Evolutionary conservation across 164 flowering plant genomes (phyloP), one percentile per base, ranked within the genome.

Genomic region (Aristolochia californica): DNA sequence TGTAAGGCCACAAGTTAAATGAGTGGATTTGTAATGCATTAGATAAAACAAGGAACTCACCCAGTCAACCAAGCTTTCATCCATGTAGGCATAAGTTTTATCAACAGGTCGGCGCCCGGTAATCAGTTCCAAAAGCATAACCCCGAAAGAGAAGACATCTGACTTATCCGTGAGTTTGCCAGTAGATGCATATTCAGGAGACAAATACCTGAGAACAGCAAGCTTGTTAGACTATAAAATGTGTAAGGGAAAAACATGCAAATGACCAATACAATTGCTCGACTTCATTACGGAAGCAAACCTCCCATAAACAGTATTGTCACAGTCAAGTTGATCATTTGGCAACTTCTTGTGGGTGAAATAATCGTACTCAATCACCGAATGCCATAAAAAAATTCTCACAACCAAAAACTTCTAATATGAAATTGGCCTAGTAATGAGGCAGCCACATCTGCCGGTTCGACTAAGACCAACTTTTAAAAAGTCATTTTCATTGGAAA

Each of bases 161-260:
- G 98, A 91, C 57, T 84, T 91, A 1, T 88, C 96, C 0, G 96
- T 75, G 21, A 86, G 83, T 67, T 91, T 91, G 27, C 98, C 98
- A 51, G 87, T 83, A 17, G 95, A 58, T 56, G 98, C 98, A 67
- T 91, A 91, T 69, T 91, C 98, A 25, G 98, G 98, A 51, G 98
- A 95, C 64, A 93, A 72, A 70, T 93, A 93, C 69, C 98, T 91
- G 80, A 22, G 53, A 25, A 34, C 30, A 64, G 34, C 24, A 54
- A 15, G 40, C 62, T n/a, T 52, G 20, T 16, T 1, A 13, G 11
- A 20, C 15, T 50, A 13, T 23, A 20, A 26, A 15, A 45, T 25
- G 2, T 0, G 17, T 15, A 22, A 18, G 47, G 30, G 10, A 27
- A 13, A 50, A 21, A 60, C 14, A 26, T 16, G 4, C 4, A 55